These are phyloP conservation scores for Cupressus sempervirens DNA, from an alignment of 75 land plant genomes.

Conservation along the genomic window DNA sequence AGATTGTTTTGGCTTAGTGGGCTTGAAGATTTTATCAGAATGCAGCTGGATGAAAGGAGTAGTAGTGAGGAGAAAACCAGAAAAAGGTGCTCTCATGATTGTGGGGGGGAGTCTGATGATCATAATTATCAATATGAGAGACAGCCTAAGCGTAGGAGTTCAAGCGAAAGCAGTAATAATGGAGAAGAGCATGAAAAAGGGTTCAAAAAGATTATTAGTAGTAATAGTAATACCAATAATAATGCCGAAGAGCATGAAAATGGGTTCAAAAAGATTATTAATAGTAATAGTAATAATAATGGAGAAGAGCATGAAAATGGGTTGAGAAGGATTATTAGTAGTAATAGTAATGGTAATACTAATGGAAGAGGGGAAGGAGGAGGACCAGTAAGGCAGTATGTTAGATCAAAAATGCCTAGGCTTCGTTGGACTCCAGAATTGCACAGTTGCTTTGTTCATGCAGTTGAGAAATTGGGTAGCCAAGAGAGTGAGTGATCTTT, in stretches of 20 bases:
- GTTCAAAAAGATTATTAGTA: neutral
- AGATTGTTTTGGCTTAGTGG: neutral
- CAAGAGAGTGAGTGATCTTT: constrained; percentile 32
- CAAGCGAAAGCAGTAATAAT: constrained; percentile 4
- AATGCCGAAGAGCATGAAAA: neutral
- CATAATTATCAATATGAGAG: neutral
- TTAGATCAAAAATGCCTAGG: constrained; percentile 57
- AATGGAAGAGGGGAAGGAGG: neutral
- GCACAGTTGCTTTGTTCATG: constrained; percentile 52
- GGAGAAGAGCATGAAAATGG: neutral
- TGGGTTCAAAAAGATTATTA: neutral
- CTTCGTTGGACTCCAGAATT: constrained; percentile 62
- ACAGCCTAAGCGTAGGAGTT: constrained; percentile 1
- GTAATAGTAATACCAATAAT: neutral
- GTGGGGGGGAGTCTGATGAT: neutral
- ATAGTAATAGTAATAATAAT: neutral
- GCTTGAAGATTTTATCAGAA: neutral
- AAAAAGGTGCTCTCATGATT: neutral
- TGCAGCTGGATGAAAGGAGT: constrained; percentile 8
- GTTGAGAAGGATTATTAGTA: neutral
- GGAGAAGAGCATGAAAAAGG: neutral
- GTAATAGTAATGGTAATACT: neutral
- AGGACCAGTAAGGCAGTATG: constrained; percentile 43
- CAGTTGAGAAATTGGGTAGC: constrained; percentile 60
- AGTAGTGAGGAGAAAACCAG: neutral